A percentile compares a stretch with the other conserved stretches of the same genome.
phyloP scores from a whole-genome alignment of 805 yeast genomes.

The Tetrapisispora fleetii region DNA sequence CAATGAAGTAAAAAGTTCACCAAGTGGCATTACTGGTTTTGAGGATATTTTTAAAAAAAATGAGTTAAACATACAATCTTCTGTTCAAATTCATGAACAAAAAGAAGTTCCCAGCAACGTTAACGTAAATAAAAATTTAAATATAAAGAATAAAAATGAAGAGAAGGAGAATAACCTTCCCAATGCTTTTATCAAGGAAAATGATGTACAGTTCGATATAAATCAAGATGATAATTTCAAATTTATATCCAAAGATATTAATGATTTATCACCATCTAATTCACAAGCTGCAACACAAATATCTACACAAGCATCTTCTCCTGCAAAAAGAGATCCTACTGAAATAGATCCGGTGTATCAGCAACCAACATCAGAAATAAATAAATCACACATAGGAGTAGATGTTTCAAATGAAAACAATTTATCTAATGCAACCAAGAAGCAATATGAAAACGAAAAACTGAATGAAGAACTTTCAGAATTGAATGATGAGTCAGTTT shows the following conservation, averaged over 20 bases:
- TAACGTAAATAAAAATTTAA: constrained; percentile 3
- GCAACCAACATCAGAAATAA: too few species aligned
- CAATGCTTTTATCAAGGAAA: neutral
- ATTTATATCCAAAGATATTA: neutral
- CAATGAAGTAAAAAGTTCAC: too few species aligned
- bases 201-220: neutral
- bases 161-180: neutral
- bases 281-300: neutral
- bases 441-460: too few species aligned
- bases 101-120: too few species aligned
- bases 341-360: neutral
- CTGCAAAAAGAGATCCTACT: neutral
- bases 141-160: constrained; percentile 14
- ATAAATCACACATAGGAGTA: too few species aligned
- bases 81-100: too few species aligned
- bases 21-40: too few species aligned
- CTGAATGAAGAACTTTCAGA: too few species aligned
- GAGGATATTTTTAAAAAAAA: too few species aligned
- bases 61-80: too few species aligned
- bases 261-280: neutral
- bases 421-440: too few species aligned
- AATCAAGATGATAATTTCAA: neutral
- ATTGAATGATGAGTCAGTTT: neutral
- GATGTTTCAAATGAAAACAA: too few species aligned
- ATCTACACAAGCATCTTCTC: constrained; percentile 1